These are phyloP conservation scores for Climacium dendroides DNA, from an alignment of 225 moss, liverwort and hornwort species.

Conservation along the genomic window DNA sequence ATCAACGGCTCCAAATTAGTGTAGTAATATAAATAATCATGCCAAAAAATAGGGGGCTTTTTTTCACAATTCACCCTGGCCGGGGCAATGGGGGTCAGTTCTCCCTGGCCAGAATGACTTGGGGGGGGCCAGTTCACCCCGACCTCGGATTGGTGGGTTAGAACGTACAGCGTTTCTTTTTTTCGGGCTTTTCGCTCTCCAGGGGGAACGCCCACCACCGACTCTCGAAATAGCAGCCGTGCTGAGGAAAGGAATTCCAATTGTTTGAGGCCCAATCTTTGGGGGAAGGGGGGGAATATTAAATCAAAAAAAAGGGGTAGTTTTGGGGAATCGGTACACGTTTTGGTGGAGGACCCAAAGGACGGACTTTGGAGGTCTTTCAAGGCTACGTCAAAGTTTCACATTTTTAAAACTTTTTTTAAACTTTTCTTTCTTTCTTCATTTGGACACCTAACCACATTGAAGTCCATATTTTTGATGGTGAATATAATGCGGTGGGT, in stretches of 20 bases:
- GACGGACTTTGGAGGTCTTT: not conserved
- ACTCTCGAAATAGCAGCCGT: not conserved
- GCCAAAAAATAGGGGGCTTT: too few relatives aligned
- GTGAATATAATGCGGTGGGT: accelerated
- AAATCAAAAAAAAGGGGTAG: not conserved
- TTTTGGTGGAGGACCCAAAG: not conserved
- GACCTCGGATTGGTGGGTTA: not conserved
- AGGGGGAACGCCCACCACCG: not conserved
- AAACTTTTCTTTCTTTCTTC: too few relatives aligned
- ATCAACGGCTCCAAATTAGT: too few relatives aligned
- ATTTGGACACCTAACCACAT: not conserved
- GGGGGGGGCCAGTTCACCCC: too few relatives aligned
- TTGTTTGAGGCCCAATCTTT: not conserved
- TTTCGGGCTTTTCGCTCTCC: not conserved
- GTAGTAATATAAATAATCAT: too few relatives aligned
- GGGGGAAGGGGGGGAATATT: not conserved
- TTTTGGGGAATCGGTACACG: not conserved
- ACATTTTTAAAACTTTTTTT: not conserved
- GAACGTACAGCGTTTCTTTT: not conserved
- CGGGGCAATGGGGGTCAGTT: too few relatives aligned
- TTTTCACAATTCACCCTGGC: too few relatives aligned
- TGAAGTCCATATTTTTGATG: not conserved
- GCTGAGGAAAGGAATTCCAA: not conserved
- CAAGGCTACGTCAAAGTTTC: too few relatives aligned
- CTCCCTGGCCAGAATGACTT: too few relatives aligned